A percentile compares a stretch with the other conserved stretches of the same genome.
phyloP scores from a whole-genome alignment of 768 basidiomycete species.

The Mycena capillaripes region DNA sequence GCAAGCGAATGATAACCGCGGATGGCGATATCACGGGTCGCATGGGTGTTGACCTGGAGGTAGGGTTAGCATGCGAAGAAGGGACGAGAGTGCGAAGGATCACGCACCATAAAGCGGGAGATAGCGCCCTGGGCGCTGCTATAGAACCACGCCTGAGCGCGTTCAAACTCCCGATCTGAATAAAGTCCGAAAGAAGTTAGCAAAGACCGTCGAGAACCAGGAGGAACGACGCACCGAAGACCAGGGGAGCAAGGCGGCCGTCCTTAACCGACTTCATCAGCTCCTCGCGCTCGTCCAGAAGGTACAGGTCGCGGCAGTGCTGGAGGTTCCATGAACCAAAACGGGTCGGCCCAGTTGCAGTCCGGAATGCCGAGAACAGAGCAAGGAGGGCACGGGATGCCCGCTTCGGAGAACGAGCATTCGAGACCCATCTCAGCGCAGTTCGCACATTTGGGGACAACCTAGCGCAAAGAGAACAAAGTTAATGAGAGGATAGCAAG shows the following conservation, averaged over 20 bases:
- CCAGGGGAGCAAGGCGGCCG: not conserved
- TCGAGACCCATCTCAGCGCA: not conserved
- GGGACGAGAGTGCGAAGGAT: not conserved
- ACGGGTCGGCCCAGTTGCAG: constrained; percentile 1
- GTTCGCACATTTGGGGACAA: not conserved
- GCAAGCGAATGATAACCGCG: not conserved
- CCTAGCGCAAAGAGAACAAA: not conserved
- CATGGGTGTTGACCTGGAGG: not conserved
- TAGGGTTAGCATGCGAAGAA: too few relatives aligned
- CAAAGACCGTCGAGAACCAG: not conserved
- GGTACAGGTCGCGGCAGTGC: not conserved
- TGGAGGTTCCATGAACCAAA: not conserved
- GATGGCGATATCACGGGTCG: not conserved
- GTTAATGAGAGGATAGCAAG: not conserved
- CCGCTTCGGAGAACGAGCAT: not conserved
- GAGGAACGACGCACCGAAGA: not conserved
- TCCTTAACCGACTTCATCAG: not conserved
- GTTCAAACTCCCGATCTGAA: not conserved
- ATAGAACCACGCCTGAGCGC: not conserved
- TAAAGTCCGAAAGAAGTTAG: not conserved
- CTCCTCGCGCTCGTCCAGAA: not conserved
- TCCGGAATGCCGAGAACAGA: constrained; percentile 8
- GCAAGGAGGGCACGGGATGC: constrained; percentile 9
- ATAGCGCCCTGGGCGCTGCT: constrained; percentile 8
- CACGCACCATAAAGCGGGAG: not conserved